Conservation (phyloP, 257 asterid genomes). For the Solanum neorickii region DNA sequence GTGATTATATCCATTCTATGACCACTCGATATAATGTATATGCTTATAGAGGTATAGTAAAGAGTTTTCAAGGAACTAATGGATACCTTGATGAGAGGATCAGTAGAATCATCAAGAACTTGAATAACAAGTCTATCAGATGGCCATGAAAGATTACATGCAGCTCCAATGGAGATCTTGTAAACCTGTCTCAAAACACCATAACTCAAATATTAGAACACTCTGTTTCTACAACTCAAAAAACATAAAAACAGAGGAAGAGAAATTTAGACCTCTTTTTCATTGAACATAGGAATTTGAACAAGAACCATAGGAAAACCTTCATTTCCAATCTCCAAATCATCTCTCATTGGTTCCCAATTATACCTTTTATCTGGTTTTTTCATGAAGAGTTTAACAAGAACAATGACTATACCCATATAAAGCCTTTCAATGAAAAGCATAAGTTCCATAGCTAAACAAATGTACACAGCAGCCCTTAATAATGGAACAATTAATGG, state of each 20-base stretch:
- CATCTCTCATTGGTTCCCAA: constrained; percentile 76
- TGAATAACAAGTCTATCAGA: constrained; percentile 82
- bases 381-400: constrained; percentile 72
- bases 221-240: neutral
- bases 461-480: constrained; percentile 46
- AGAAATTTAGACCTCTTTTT: constrained; percentile 46
- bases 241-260: neutral
- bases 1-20: neutral
- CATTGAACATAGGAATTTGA: constrained; percentile 95
- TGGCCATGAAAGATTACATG: constrained; percentile 93
- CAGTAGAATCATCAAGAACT: constrained; percentile 89
- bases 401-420: constrained; percentile 80
- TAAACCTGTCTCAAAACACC: constrained; percentile 39
- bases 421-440: constrained; percentile 84
- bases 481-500: constrained; percentile 75
- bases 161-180: constrained; percentile 94
- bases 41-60: neutral
- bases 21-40: no score
- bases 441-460: constrained; percentile 81
- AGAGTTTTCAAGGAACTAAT: no score
- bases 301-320: constrained; percentile 66
- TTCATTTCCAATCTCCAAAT: constrained; percentile 48
- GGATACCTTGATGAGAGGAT: constrained; percentile 50
- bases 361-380: constrained; percentile 75
- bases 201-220: neutral